Conservation (phyloP, 2,329 filamentous ascomycete species). For the Ophiostoma tasmaniense region DNA sequence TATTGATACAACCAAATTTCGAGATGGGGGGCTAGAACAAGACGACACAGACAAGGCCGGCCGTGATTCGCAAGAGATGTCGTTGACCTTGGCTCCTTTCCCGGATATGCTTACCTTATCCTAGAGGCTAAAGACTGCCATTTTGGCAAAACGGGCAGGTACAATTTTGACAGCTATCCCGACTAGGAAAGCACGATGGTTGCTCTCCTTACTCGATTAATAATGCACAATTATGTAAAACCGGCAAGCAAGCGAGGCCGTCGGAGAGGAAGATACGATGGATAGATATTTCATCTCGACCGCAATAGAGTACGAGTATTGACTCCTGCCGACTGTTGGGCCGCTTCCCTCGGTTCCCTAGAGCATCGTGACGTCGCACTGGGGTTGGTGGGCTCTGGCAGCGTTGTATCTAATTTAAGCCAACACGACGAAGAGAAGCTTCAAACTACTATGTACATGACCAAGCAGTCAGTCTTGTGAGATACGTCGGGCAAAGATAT, state of each 20-base stretch:
- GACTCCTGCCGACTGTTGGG: background rate
- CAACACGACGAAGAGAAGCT: background rate
- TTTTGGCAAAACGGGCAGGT: background rate
- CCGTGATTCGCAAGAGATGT: background rate
- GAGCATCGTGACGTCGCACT: constrained; percentile 4
- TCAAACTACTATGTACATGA: background rate
- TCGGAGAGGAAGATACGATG: background rate
- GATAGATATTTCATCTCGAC: background rate
- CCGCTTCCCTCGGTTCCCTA: background rate
- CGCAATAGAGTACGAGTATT: background rate
- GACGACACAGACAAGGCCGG: background rate
- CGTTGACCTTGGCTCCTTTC: background rate
- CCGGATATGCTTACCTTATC: background rate
- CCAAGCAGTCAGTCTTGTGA: background rate
- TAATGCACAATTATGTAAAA: background rate
- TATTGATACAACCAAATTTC: background rate
- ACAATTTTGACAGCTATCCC: background rate
- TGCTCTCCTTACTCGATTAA: background rate
- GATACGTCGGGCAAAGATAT: no score
- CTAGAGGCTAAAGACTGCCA: background rate
- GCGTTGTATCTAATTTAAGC: constrained; percentile 6
- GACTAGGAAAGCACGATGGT: background rate
- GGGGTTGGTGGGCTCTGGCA: background rate
- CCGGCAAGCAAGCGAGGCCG: background rate
- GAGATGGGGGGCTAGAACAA: background rate